Conservation (phyloP, 176 grass and related monocot species). For the Oryza rufipogon region DNA sequence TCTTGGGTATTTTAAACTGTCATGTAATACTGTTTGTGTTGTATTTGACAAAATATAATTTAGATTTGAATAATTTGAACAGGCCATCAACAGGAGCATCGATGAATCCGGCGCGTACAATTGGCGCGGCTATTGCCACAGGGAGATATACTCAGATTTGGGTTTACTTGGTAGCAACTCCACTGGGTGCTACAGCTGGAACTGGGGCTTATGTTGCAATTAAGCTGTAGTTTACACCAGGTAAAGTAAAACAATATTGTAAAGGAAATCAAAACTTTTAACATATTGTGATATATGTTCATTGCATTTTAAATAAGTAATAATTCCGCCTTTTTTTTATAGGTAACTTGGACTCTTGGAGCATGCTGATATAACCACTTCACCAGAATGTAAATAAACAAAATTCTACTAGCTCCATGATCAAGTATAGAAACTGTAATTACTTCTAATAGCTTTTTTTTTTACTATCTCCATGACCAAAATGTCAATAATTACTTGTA, state of each 20-base stretch:
- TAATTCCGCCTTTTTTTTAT: not conserved
- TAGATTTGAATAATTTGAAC: not conserved
- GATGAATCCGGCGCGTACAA: constrained; percentile 52
- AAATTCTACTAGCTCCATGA: not conserved
- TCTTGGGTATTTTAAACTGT: no score
- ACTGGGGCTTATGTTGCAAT: constrained; percentile 40
- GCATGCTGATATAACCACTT: not conserved
- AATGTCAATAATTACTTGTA: no score
- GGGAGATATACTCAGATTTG: constrained; percentile 47
- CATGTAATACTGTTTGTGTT: not conserved
- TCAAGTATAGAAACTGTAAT: not conserved
- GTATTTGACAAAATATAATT: not conserved
- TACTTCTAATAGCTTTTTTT: no score
- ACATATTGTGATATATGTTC: not conserved
- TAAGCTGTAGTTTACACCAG: constrained; percentile 23
- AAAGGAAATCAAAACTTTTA: no score
- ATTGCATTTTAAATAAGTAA: not conserved
- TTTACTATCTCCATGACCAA: no score
- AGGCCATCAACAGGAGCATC: constrained; percentile 56
- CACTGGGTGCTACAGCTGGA: constrained; percentile 40
- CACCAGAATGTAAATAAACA: not conserved
- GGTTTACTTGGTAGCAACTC: constrained; percentile 47
- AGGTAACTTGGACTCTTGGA: not conserved
- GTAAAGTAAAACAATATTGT: no score
- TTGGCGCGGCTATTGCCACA: constrained; percentile 42